phyloP scores from a whole-genome alignment of 2,329 filamentous ascomycete species.

The Aspergillus carbonarius region DNA sequence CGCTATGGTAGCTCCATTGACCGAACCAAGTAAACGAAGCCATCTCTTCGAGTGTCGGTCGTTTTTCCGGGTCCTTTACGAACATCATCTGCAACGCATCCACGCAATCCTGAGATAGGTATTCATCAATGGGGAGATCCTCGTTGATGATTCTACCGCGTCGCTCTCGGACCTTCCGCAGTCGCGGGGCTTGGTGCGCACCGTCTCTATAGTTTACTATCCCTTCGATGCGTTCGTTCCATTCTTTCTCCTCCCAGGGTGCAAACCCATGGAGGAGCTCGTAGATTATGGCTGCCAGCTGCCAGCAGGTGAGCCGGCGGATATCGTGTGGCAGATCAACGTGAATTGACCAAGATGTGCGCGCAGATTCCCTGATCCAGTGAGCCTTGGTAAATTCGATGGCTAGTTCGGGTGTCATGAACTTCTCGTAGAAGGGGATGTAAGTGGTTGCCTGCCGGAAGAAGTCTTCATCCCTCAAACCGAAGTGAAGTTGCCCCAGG shows the following conservation, averaged over 20 bases:
- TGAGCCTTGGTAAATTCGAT: neutral
- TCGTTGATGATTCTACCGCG: neutral
- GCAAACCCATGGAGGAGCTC: constrained; percentile 34
- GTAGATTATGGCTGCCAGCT: constrained; percentile 28
- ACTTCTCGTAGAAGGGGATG: neutral
- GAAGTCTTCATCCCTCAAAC: neutral
- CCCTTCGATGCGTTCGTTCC: constrained; percentile 3
- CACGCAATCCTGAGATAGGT: constrained; percentile 32
- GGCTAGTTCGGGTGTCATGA: neutral
- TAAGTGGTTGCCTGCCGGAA: neutral
- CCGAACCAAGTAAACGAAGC: neutral
- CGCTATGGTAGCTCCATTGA: neutral
- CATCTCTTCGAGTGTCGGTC: constrained; percentile 24
- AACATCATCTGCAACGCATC: constrained; percentile 29
- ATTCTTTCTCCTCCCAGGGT: constrained; percentile 30
- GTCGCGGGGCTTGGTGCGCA: neutral
- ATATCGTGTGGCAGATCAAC: constrained; percentile 18
- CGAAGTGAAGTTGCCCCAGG: neutral
- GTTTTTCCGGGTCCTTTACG: constrained; percentile 19
- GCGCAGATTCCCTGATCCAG: no score
- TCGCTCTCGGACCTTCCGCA: neutral
- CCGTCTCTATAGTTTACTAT: neutral
- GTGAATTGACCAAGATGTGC: no score
- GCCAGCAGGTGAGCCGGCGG: constrained; percentile 25
- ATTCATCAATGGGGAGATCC: constrained; percentile 25